A percentile compares a stretch with the other conserved stretches of the same genome.
These are phyloP conservation scores for Geotrichum aggregatum DNA, from an alignment of 1,139 yeast genomes.

Conservation along the genomic window DNA sequence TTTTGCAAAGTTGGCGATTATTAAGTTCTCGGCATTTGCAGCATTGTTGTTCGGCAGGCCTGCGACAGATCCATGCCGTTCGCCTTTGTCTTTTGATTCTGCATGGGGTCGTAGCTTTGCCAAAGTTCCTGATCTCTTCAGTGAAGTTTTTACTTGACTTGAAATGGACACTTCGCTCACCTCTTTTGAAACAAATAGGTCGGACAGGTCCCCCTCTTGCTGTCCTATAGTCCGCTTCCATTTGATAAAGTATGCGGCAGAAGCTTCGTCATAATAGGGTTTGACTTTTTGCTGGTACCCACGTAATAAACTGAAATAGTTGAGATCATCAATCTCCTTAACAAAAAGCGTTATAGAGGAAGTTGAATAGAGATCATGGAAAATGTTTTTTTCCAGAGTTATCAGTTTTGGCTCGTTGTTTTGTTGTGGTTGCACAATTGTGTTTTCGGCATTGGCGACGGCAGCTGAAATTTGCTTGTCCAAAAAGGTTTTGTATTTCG, in stretches of 20 bases:
- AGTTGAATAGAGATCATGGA: slow-evolving; percentile 45
- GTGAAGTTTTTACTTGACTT: slow-evolving; percentile 25
- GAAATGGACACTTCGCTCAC: slow-evolving; percentile 13
- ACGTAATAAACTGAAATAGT: slow-evolving; percentile 42
- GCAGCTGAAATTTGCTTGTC: slow-evolving; percentile 43
- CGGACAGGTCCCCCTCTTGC: not conserved
- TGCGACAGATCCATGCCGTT: slow-evolving; percentile 11
- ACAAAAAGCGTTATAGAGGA: slow-evolving; percentile 64
- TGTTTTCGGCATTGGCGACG: slow-evolving; percentile 24
- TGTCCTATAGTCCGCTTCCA: slow-evolving; percentile 28
- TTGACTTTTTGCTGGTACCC: slow-evolving; percentile 32
- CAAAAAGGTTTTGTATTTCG: slow-evolving; percentile 48
- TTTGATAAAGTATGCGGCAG: slow-evolving; percentile 34
- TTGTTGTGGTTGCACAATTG: slow-evolving; percentile 10
- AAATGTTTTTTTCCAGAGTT: slow-evolving; percentile 24
- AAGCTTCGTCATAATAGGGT: slow-evolving; percentile 31
- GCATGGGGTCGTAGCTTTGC: slow-evolving; percentile 26
- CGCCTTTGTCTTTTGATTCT: slow-evolving; percentile 15
- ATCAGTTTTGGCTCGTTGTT: slow-evolving; percentile 26
- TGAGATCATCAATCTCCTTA: slow-evolving; percentile 48
- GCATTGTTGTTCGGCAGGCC: not conserved
- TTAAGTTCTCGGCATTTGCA: not conserved
- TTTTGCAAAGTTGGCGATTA: slow-evolving; percentile 16
- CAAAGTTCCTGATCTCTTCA: slow-evolving; percentile 37
- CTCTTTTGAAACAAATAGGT: slow-evolving; percentile 10